Percentiles rank a stretch among this genome's conserved stretches.
Conservation (phyloP, 306 rosid genomes). For the Acacia acuminata region DNA sequence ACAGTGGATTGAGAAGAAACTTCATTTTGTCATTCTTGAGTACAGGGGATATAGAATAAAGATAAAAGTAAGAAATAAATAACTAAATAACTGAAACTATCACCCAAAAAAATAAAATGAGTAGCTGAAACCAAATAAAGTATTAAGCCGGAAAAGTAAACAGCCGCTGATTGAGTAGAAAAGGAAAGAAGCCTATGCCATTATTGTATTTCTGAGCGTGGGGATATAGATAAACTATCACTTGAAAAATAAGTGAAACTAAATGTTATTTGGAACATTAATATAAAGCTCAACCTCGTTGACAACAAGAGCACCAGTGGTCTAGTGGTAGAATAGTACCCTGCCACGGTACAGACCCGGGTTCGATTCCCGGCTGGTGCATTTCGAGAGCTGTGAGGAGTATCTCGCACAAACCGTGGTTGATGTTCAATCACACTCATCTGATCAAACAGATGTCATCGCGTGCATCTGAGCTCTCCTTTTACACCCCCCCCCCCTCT, state of each 20-base stretch:
- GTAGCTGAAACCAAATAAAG: too few species aligned
- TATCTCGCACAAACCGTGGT: neutral
- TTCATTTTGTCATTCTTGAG: too few species aligned
- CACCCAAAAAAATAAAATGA: too few species aligned
- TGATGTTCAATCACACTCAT: neutral
- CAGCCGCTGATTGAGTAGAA: neutral
- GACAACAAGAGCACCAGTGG: constrained; percentile 25
- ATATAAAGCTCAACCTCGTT: neutral
- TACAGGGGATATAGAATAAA: too few species aligned
- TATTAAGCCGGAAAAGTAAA: too few species aligned
- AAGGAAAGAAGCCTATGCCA: neutral
- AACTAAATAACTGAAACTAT: too few species aligned
- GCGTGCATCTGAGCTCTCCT: neutral
- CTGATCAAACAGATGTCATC: neutral
- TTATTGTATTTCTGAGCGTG: neutral
- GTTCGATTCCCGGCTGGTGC: constrained; percentile 47
- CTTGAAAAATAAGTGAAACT: too few species aligned
- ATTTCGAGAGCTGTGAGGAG: neutral
- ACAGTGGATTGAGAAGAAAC: too few species aligned
- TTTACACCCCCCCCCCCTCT: neutral
- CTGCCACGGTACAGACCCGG: constrained; percentile 44
- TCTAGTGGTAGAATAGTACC: constrained; percentile 46
- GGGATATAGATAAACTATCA: neutral
- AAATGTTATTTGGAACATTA: too few species aligned
- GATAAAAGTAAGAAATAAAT: too few species aligned